Evolutionary conservation across 2,329 filamentous ascomycete genomes (phyloP), one percentile per base, ranked within the genome.

Genomic region (Sclerotiophoma versabilis): DNA sequence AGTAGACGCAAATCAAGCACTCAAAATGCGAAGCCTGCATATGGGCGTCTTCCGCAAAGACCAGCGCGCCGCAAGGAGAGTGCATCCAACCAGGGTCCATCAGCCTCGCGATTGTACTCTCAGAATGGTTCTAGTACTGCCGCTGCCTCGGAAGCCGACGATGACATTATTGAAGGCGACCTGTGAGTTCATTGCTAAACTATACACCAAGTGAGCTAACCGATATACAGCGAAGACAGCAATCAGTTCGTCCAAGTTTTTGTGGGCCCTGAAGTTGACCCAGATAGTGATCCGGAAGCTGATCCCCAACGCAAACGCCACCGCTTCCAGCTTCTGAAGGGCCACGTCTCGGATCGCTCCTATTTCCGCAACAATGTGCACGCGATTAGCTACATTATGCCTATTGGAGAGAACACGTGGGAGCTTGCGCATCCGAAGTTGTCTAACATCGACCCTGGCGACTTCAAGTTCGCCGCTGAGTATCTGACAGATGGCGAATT

Each of bases 391-490:
- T 52, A 54, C 32, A 49, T 70, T 29, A 41, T 7, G 1, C 49
- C 55, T 1, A 60, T 56, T 4, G 56, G 63, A 2, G 48, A 59
- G 1, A 59, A 58, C 1, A 59, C 59, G 0, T 69, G 57, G 56
- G 49, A 54, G 14, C 54, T 70, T 5, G 20, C 47, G 1, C 55
- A 67, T 15, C 67, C 66, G 0, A 36, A 39, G 5, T 59, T 73
- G 1, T 2, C 3, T 1, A 17, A 56, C 1, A 61, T 72, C 12
- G 12, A 58, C 0, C 60, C 64, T 1, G 57, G 47, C 0, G 60
- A 68, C n/a, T 74, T 74, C 37, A 14, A 45, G 2, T 58, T 58
- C 9, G 57, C 62, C 0, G 70, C 67, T 1, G 63, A 73, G n/a
- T 74, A 48, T 23, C 49, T 73, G 1, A 34, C 48, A 0, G 60